phyloP scores from a whole-genome alignment of 441 rosid species.

The Hura crepitans region DNA sequence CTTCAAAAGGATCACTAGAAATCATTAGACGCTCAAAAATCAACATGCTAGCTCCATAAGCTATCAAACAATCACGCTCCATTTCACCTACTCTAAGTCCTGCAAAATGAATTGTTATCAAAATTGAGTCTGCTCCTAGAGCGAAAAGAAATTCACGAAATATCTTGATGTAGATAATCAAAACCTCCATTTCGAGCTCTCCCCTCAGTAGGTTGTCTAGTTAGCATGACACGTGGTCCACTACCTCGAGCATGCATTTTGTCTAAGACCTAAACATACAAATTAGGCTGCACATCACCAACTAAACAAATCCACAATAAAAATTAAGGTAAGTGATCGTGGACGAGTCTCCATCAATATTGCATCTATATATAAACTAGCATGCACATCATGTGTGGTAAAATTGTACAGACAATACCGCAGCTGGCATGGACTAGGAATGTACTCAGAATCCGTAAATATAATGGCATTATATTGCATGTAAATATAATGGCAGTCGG shows the following conservation, averaged over 20 bases:
- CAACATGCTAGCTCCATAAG: constrained; percentile 96
- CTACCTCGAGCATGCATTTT: constrained; percentile 91
- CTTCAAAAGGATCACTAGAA: constrained; percentile 95
- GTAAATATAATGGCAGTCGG: not conserved
- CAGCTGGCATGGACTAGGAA: not conserved
- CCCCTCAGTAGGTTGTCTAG: constrained; percentile 97
- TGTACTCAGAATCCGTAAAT: not conserved
- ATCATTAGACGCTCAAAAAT: constrained; percentile 84
- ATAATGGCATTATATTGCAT: not conserved
- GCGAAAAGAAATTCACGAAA: constrained; percentile 11
- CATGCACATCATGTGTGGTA: not conserved
- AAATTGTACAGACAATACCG: not conserved
- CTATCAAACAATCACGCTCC: constrained; percentile 96
- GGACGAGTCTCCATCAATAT: not conserved
- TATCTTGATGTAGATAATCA: constrained; percentile 18
- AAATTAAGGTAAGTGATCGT: not conserved
- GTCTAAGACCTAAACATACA: constrained; percentile 48
- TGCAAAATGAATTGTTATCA: constrained; percentile 29
- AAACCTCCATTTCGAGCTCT: constrained; percentile 94
- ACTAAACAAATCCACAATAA: not conserved
- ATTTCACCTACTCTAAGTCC: constrained; percentile 97
- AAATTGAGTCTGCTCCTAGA: not conserved
- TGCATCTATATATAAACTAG: not conserved
- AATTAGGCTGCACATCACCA: not conserved
- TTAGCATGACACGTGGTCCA: constrained; percentile 85